phyloP scores from a whole-genome alignment of 306 rosid species.

The Quercus glauca region DNA sequence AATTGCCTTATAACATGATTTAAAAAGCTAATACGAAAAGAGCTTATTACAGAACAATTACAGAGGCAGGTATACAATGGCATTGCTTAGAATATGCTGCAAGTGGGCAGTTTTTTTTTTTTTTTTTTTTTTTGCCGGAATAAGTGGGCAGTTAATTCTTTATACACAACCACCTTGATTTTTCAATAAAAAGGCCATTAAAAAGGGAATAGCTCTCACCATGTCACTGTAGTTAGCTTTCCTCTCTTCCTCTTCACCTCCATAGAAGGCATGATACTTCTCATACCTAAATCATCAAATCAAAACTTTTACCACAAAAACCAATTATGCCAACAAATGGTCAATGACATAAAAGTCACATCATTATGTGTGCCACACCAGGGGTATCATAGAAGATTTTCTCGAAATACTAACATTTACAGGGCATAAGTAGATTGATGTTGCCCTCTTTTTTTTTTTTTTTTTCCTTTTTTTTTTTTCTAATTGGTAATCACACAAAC shows the following conservation, averaged over 20 bases:
- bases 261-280: constrained; percentile 83
- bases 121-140: too few species aligned
- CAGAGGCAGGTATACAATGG: not conserved
- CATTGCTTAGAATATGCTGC: not conserved
- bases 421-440: not conserved
- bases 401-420: not conserved
- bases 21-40: not conserved
- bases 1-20: not conserved
- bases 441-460: too few species aligned
- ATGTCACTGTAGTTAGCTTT: constrained; percentile 82
- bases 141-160: not conserved
- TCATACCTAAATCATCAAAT: constrained; percentile 70
- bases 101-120: not conserved
- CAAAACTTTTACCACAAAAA: constrained; percentile 1
- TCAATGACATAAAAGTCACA: not conserved
- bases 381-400: not conserved
- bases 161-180: not conserved
- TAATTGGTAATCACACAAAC: too few species aligned
- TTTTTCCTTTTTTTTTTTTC: too few species aligned
- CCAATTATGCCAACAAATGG: not conserved
- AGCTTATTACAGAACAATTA: not conserved
- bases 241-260: constrained; percentile 83
- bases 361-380: not conserved
- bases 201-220: constrained; percentile 51
- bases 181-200: not conserved